Evolutionary conservation across 1,139 yeast species (phyloP), one percentile per base, ranked within the genome.

Genomic region (Scheffersomyces stambukii): DNA sequence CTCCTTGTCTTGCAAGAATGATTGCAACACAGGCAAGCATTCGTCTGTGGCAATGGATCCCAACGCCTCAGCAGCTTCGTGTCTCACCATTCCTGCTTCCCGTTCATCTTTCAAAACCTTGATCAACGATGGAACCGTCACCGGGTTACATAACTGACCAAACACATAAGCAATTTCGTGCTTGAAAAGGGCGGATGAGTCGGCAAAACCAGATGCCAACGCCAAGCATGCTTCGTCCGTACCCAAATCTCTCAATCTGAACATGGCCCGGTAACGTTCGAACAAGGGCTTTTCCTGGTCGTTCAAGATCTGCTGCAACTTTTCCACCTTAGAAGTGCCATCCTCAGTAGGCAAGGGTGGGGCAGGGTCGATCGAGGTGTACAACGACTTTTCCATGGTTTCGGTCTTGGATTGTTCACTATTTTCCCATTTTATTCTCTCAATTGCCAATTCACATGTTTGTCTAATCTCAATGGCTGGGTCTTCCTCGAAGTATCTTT

Each of bases 71-170:
- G 98, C 98, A 33, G 98, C 98, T 62, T 93, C 99, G 54, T 93
- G 99, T 64, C 99, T 81, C 19, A 93, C 98, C 98, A 93, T 93
- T 37, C 94, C 95, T 25, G 94, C 97, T 64, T 93, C 96, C 11
- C 60, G 52, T 34, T 70, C 75, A 54, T 85, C 77, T 45, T 77
- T 76, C 47, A 93, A 72, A 6, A 91, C 89, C 57, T 83, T 79
- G 39, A 86, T 73, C 44, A 93, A 73, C 14, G 93, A 70, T 25
- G 96, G 96, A 21, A 91, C 95, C 21, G 95, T 81, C 19, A 81
- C 88, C 11, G 97, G 96, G 57, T 85, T 88, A 55, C 95, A 85
- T 52, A 93, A 70, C 64, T 93, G 99, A 27, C 99, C 99, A 54
- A 91, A 89, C 13, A 93, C 97, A 52, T 91, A 93, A 17, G 98